A percentile compares a stretch with the other conserved stretches of the same genome.
phyloP scores from a whole-genome alignment of 176 grass and related monocot genomes.

The Secale cereale region DNA sequence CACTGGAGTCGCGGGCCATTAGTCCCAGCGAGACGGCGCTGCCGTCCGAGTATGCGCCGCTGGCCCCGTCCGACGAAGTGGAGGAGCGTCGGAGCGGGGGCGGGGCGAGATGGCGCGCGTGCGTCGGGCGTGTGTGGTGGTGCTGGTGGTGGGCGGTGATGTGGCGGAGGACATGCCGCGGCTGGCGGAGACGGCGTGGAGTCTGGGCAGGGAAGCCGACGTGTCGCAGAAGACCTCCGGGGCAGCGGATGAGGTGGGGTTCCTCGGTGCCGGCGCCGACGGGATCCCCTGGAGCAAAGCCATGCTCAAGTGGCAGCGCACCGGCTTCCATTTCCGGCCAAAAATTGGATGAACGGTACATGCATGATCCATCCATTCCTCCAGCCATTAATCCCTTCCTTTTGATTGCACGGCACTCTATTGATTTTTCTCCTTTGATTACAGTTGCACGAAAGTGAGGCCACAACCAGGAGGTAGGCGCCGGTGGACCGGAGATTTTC shows the following conservation, averaged over 20 bases:
- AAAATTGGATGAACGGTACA: slow-evolving; percentile 64
- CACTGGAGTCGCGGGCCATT: background rate
- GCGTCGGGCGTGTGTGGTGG: background rate
- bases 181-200: background rate
- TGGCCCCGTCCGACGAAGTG: background rate
- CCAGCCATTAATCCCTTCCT: background rate
- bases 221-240: slow-evolving; percentile 47
- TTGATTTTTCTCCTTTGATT: no score
- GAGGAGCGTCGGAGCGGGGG: background rate
- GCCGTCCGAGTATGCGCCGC: background rate
- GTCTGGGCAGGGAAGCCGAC: slow-evolving; percentile 22
- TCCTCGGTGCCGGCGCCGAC: background rate
- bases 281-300: slow-evolving; percentile 44
- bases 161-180: background rate
- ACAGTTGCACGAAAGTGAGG: no score
- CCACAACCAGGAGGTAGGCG: no score
- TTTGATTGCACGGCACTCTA: background rate
- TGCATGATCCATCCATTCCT: background rate
- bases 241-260: background rate
- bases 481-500: no score
- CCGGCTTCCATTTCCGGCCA: slow-evolving; percentile 67
- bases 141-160: background rate
- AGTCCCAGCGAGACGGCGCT: background rate
- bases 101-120: background rate
- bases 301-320: slow-evolving; percentile 57